Percentiles rank a stretch among this genome's conserved stretches.
These are phyloP conservation scores for Hypomontagnella submonticulosa DNA, from an alignment of 495 filamentous ascomycete genomes.

Conservation along the genomic window DNA sequence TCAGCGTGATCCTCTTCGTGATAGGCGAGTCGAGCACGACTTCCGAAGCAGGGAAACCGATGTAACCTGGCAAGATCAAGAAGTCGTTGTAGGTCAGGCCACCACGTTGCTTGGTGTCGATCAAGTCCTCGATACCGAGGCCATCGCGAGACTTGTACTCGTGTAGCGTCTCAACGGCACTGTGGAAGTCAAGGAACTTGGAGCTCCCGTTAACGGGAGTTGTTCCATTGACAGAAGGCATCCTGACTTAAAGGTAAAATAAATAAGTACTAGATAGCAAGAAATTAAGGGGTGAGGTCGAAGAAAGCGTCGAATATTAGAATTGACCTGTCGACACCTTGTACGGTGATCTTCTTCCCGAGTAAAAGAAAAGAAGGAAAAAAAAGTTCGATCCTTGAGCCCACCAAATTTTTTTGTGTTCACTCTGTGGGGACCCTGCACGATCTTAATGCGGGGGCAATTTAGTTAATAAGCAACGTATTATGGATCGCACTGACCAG, in stretches of 20 bases:
- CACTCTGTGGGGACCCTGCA: constrained; percentile 28
- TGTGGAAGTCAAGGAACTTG: constrained; percentile 62
- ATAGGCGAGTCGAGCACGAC: constrained; percentile 90
- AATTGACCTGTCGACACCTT: constrained; percentile 61
- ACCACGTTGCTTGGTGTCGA: constrained; percentile 87
- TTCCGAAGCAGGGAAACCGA: constrained; percentile 87
- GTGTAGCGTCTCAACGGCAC: constrained; percentile 80
- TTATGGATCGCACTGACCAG: neutral
- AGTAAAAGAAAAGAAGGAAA: constrained; percentile 64
- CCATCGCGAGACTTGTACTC: constrained; percentile 83
- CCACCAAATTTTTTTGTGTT: constrained; percentile 37
- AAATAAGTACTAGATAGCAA: constrained; percentile 1
- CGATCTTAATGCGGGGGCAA: constrained; percentile 34
- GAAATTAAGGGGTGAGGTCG: constrained; percentile 43
- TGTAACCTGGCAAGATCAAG: constrained; percentile 67
- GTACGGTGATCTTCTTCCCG: constrained; percentile 67
- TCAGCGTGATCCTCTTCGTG: constrained; percentile 92
- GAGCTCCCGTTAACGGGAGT: constrained; percentile 50
- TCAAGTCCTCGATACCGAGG: constrained; percentile 80
- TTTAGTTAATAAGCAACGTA: neutral
- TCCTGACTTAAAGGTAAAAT: constrained; percentile 28
- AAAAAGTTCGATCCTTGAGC: constrained; percentile 48
- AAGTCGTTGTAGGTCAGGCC: constrained; percentile 85
- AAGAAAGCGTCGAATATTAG: constrained; percentile 51
- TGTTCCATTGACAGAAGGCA: constrained; percentile 42